phyloP scores from a whole-genome alignment of 2,329 filamentous ascomycete genomes.

The Arachnomyces sp. region DNA sequence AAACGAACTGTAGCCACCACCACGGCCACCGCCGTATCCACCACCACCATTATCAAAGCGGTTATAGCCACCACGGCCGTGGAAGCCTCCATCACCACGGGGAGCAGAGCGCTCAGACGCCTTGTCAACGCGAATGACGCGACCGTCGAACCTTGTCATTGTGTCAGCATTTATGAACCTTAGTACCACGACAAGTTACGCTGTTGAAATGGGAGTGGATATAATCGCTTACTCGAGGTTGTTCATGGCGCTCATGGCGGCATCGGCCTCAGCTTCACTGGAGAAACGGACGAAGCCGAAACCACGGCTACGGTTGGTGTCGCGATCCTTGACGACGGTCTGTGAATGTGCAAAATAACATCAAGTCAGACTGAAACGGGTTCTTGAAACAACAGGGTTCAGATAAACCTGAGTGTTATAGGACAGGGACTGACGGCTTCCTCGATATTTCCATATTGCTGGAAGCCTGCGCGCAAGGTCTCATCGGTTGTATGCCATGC shows the following conservation, averaged over 20 bases:
- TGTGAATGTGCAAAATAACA: constrained; percentile 31
- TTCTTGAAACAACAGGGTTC: constrained; percentile 6
- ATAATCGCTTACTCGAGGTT: constrained; percentile 57
- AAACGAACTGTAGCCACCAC: constrained; percentile 24
- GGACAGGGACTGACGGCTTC: constrained; percentile 69
- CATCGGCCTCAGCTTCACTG: constrained; percentile 33
- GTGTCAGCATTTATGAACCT: too few species aligned
- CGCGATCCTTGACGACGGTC: constrained; percentile 96
- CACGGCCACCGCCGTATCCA: constrained; percentile 18
- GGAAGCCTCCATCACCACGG: constrained; percentile 44
- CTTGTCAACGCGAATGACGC: constrained; percentile 90
- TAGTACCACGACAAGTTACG: background rate
- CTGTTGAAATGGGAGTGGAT: background rate
- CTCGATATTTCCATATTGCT: constrained; percentile 81
- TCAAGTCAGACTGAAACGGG: background rate
- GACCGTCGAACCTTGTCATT: constrained; percentile 71
- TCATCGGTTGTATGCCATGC: constrained; percentile 95
- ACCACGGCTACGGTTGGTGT: constrained; percentile 90
- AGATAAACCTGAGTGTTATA: constrained; percentile 14
- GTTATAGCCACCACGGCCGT: constrained; percentile 39
- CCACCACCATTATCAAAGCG: constrained; percentile 29
- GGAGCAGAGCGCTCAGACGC: constrained; percentile 70
- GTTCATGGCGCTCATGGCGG: constrained; percentile 37
- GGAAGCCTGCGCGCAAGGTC: constrained; percentile 81
- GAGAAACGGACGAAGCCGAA: constrained; percentile 94